Evolutionary conservation across 169 alveolate genomes (phyloP).

Genomic region (Theileria annulata): DNA sequence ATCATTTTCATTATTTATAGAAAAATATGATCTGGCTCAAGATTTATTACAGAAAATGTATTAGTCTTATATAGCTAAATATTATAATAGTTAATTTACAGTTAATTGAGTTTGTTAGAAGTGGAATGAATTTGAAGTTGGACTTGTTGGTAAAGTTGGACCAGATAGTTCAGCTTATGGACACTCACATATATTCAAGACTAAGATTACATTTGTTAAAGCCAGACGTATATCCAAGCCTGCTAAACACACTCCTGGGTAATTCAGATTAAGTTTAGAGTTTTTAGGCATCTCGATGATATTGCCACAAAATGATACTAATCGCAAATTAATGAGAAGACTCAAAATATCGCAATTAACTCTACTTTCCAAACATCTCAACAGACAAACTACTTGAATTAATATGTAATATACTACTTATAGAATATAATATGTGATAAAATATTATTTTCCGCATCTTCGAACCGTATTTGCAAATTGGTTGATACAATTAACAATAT

Average conservation of each 20-base stretch:
- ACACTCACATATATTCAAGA: slow-evolving; percentile 72
- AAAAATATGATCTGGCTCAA: slow-evolving; percentile 71
- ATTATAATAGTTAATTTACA: background rate
- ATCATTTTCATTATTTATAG: slow-evolving; percentile 75
- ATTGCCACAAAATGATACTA: slow-evolving; percentile 65
- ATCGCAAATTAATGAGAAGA: slow-evolving; percentile 54
- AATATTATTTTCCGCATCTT: slow-evolving; percentile 49
- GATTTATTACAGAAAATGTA: slow-evolving; percentile 54
- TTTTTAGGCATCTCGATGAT: slow-evolving; percentile 62
- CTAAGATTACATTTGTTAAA: slow-evolving; percentile 73
- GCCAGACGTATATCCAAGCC: slow-evolving; percentile 68
- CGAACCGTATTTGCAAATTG: slow-evolving; percentile 22
- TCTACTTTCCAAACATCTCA: slow-evolving; percentile 1
- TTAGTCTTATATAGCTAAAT: background rate
- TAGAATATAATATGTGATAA: too few relatives aligned
- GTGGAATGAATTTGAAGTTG: slow-evolving; percentile 18
- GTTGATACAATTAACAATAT: slow-evolving; percentile 26
- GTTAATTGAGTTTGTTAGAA: slow-evolving; percentile 19
- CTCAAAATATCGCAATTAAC: slow-evolving; percentile 57
- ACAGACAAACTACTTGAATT: background rate
- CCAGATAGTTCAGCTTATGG: slow-evolving; percentile 71
- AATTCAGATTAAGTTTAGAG: background rate
- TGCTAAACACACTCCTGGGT: slow-evolving; percentile 73
- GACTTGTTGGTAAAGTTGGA: slow-evolving; percentile 72
- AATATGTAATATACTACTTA: background rate